phyloP scores from a whole-genome alignment of 768 basidiomycete species.

The Piloderma croceum region DNA sequence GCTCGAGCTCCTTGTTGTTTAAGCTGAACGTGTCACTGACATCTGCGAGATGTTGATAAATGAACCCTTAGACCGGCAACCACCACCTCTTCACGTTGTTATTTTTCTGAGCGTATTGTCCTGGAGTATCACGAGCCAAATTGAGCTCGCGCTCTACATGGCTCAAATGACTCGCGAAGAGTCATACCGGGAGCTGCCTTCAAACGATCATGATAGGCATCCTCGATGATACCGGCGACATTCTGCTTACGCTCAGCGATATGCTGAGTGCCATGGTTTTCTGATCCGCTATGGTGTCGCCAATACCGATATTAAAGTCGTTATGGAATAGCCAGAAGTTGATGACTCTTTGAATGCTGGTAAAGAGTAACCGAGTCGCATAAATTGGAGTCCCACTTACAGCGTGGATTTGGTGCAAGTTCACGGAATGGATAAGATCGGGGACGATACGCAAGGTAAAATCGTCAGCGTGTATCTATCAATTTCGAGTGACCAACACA shows the following conservation, averaged over 20 bases:
- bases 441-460: constrained; percentile 52
- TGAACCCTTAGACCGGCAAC: constrained; percentile 98
- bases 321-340: constrained; percentile 99
- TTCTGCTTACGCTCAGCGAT: constrained; percentile 77
- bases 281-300: constrained; percentile 93
- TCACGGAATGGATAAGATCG: constrained; percentile 13
- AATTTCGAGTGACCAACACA: no score
- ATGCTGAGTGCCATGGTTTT: constrained; percentile 80
- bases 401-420: constrained; percentile 17
- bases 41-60: constrained; percentile 99
- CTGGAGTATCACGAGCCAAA: constrained; percentile 89
- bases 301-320: constrained; percentile 98
- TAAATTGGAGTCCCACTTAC: constrained; percentile 84
- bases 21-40: constrained; percentile 94
- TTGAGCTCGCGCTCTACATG: constrained; percentile 88
- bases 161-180: constrained; percentile 96
- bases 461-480: constrained; percentile 55
- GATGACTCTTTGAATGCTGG: constrained; percentile 90
- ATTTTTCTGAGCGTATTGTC: constrained; percentile 94
- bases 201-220: constrained; percentile 80
- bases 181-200: constrained; percentile 97
- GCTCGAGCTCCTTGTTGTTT: constrained; percentile 78
- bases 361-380: constrained; percentile 83
- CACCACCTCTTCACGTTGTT: constrained; percentile 99
- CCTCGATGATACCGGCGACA: constrained; percentile 73